Evolutionary conservation across 441 rosid genomes (phyloP).

Genomic region (Rhodomyrtus psidioides): DNA sequence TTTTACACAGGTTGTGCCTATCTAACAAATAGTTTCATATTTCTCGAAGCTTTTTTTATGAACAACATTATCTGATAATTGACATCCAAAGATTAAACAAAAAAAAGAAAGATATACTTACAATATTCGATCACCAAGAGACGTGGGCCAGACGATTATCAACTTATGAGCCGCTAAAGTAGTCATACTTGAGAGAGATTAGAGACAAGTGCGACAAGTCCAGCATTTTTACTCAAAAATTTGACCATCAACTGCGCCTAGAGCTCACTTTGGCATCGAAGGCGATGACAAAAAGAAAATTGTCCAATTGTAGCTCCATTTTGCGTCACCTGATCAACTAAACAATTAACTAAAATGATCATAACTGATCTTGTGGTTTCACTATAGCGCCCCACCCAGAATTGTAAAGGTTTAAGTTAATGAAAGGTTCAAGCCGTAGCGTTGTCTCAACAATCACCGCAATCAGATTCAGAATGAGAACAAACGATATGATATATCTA

Average conservation of each 20-base stretch:
- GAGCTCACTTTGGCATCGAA: neutral
- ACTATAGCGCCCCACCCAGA: neutral
- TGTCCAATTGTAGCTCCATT: neutral
- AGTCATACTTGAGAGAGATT: neutral
- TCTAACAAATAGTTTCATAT: neutral
- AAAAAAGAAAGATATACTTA: neutral
- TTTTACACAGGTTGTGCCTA: neutral
- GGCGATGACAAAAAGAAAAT: neutral
- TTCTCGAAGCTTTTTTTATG: neutral
- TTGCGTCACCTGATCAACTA: neutral
- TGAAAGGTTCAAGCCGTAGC: slow-evolving; percentile 37
- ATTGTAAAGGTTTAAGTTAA: neutral
- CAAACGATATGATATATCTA: too few relatives aligned
- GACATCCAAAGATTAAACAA: neutral
- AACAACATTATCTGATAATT: neutral
- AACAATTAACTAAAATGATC: neutral
- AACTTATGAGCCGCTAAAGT: neutral
- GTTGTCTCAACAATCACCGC: too few relatives aligned
- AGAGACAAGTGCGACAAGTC: neutral
- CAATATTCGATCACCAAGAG: neutral
- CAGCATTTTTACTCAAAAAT: neutral
- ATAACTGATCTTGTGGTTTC: neutral
- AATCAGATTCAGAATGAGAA: too few relatives aligned
- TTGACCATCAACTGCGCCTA: neutral
- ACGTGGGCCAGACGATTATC: neutral